Conservation (phyloP, 371 early-diverging fungal genomes). For the Fennellomyces sp. region DNA sequence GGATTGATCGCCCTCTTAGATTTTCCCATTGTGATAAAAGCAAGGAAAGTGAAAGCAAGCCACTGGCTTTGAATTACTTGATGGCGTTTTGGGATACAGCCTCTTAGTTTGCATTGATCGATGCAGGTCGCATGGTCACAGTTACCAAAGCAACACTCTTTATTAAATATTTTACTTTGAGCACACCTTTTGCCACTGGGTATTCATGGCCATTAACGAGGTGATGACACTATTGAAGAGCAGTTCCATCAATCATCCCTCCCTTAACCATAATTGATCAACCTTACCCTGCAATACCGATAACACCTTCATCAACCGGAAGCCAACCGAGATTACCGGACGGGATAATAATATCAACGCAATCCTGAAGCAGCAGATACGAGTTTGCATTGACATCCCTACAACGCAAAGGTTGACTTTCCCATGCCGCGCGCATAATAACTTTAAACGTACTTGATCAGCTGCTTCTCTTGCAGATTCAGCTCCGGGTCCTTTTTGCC, state of each 20-base stretch:
- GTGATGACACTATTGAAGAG: constrained; percentile 42
- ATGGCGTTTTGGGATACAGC: too few relatives aligned
- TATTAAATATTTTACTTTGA: constrained; percentile 1
- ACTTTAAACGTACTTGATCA: constrained; percentile 33
- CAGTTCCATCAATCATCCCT: not conserved
- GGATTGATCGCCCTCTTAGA: constrained; percentile 52
- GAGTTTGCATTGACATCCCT: constrained; percentile 41
- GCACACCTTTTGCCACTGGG: constrained; percentile 48
- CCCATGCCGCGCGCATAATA: not conserved
- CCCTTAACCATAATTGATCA: not conserved
- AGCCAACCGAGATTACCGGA: constrained; percentile 55
- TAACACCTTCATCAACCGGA: constrained; percentile 58
- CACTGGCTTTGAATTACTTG: not conserved
- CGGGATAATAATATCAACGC: constrained; percentile 64
- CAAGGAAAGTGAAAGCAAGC: constrained; percentile 3
- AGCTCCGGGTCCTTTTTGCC: constrained; percentile 27
- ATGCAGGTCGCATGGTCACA: too few relatives aligned
- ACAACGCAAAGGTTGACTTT: constrained; percentile 2
- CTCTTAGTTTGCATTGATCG: too few relatives aligned
- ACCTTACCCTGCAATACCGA: constrained; percentile 65
- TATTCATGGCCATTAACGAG: constrained; percentile 48
- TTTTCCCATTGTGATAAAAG: constrained; percentile 37
- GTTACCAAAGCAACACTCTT: constrained; percentile 1
- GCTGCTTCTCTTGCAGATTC: constrained; percentile 30
- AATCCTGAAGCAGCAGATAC: constrained; percentile 59